Evolutionary conservation across 2,329 filamentous ascomycete species (phyloP).

Genomic region (Alternaria panax): DNA sequence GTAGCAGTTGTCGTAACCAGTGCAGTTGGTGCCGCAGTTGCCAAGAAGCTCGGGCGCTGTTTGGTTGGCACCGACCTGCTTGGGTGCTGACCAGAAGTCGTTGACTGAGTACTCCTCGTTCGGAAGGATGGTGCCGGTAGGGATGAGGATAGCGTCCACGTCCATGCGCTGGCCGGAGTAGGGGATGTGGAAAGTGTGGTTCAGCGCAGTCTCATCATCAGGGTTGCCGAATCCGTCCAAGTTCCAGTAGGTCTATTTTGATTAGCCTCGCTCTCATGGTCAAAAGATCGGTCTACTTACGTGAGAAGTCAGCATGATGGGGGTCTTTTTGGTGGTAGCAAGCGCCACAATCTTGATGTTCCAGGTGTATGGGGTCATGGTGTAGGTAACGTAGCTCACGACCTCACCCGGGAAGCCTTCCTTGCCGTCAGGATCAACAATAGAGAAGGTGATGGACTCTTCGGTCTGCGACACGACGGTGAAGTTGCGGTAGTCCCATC

Average conservation of each 20-base stretch:
- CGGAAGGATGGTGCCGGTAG: constrained; percentile 67
- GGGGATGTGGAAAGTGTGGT: constrained; percentile 76
- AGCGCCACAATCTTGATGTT: constrained; percentile 76
- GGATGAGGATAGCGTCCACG: constrained; percentile 64
- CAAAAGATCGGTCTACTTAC: constrained; percentile 49
- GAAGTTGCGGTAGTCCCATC: constrained; percentile 81
- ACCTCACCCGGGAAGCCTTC: constrained; percentile 83
- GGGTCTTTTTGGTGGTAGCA: constrained; percentile 76
- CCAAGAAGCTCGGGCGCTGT: constrained; percentile 67
- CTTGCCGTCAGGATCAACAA: constrained; percentile 75
- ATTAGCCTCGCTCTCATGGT: background rate
- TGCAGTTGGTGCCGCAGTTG: constrained; percentile 83
- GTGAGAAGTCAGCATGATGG: constrained; percentile 80
- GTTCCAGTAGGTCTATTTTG: constrained; percentile 76
- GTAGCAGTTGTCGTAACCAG: constrained; percentile 83
- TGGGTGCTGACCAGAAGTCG: constrained; percentile 83
- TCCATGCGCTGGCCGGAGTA: constrained; percentile 74
- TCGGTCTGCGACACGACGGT: constrained; percentile 73
- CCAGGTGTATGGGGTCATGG: constrained; percentile 71
- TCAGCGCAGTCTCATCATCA: constrained; percentile 68
- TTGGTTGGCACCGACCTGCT: constrained; percentile 77
- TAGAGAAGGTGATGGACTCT: constrained; percentile 75
- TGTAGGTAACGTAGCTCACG: constrained; percentile 76
- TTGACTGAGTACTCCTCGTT: constrained; percentile 74
- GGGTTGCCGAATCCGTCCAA: constrained; percentile 80